Conservation (phyloP, 2,329 filamentous ascomycete species). For the Pleoardoris graminearum region DNA sequence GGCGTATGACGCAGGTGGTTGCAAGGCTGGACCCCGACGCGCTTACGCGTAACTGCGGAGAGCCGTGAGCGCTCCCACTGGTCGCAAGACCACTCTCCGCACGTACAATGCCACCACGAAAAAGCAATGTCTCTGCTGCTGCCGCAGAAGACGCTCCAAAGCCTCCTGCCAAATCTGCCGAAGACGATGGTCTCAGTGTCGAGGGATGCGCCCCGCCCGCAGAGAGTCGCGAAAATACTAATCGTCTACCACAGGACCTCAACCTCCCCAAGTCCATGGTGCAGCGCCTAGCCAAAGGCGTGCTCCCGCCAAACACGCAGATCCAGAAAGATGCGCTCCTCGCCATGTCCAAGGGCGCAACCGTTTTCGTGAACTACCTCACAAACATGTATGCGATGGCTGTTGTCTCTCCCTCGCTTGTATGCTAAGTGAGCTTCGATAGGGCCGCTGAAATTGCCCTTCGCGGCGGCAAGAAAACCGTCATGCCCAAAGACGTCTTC, state of each 20-base stretch:
- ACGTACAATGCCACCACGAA: constrained; percentile 51
- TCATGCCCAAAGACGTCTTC: constrained; percentile 75
- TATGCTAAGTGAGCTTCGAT: neutral
- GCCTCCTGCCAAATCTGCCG: constrained; percentile 26
- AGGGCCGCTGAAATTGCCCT: constrained; percentile 75
- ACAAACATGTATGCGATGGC: constrained; percentile 65
- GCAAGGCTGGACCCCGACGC: constrained; percentile 23
- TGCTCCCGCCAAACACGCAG: constrained; percentile 77
- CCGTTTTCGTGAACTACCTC: constrained; percentile 81
- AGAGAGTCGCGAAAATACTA: neutral
- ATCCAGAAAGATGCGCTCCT: constrained; percentile 81
- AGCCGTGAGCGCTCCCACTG: constrained; percentile 2
- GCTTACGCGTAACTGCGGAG: constrained; percentile 31
- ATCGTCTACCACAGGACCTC: constrained; percentile 56
- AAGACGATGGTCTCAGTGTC: constrained; percentile 49
- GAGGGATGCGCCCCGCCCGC: constrained; percentile 40
- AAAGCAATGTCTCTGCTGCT: constrained; percentile 50
- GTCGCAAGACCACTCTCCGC: constrained; percentile 12
- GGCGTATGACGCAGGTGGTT: neutral
- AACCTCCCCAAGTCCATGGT: constrained; percentile 80
- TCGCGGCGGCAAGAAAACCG: constrained; percentile 73
- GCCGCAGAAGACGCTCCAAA: constrained; percentile 37
- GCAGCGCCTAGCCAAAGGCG: constrained; percentile 76
- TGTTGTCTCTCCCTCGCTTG: neutral
- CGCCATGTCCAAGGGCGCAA: constrained; percentile 79